Percentiles rank a stretch among this genome's conserved stretches.
phyloP scores from a whole-genome alignment of 2,329 filamentous ascomycete species.

The Teratosphaeria gauchensis region DNA sequence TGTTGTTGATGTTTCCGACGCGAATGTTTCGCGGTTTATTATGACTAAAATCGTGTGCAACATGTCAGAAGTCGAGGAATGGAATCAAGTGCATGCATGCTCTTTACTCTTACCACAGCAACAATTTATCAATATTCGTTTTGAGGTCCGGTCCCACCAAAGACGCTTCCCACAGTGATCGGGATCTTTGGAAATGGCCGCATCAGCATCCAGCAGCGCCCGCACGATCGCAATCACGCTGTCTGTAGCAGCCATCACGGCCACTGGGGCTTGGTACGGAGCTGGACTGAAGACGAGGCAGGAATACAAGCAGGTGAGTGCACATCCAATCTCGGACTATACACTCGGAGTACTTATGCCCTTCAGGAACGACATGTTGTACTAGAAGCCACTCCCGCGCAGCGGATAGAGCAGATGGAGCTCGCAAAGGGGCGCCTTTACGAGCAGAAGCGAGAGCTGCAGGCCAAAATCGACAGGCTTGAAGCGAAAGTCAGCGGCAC shows the following conservation, averaged over 20 bases:
- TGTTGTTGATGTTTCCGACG: neutral
- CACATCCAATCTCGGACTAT: neutral
- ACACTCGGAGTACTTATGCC: neutral
- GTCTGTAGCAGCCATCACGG: conserved; percentile 47
- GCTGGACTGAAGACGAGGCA: conserved; percentile 47
- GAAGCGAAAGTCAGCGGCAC: conserved; percentile 26
- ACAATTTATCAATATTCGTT: no score
- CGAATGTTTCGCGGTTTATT: no score
- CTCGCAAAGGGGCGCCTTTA: conserved; percentile 39
- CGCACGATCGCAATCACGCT: conserved; percentile 46
- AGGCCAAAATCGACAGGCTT: conserved; percentile 47
- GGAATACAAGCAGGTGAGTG: conserved; percentile 41
- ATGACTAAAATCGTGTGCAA: no score
- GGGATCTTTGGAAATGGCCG: no score
- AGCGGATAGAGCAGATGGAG: conserved; percentile 47
- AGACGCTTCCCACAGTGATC: no score
- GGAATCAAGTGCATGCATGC: no score
- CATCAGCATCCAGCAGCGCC: conserved; percentile 19
- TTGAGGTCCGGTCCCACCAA: no score
- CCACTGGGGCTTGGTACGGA: conserved; percentile 50
- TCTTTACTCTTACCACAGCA: no score
- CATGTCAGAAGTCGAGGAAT: no score
- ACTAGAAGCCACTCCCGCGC: conserved; percentile 42
- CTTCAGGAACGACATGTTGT: conserved; percentile 29
- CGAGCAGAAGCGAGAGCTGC: conserved; percentile 43